Base-by-base conservation (phyloP, 345 rosid genomes). In the Erodium maritimum region DNA sequence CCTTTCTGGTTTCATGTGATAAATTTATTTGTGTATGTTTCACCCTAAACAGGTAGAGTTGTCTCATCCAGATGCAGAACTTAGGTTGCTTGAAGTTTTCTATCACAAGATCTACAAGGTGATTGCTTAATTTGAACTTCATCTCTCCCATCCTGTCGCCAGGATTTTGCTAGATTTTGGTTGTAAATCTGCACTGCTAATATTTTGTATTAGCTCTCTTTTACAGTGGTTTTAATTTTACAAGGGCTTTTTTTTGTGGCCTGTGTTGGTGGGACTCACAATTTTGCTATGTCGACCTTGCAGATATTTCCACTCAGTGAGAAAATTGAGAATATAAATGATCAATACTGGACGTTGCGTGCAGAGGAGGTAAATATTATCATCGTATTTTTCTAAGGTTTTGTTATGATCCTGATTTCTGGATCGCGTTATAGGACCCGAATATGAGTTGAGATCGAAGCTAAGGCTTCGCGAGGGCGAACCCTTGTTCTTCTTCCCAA, bases 41-140 rank as follows among this genome's bases (percentile, higher is more conserved):
- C 22, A 55, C 59, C 6, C 65, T 23, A 68, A 75, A 72, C 81
- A 90, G 99, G 99, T 87, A 48, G 97, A 87, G 59, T 69, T 93
- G 75, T 93, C 99, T 59, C 90, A 79, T 73, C 84, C 83, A 56
- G 79, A 80, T 78, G 96, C 95, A 61, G 97, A 93, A 73, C 87
- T 90, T 70, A 80, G 99, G 69, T 75, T 93, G 65, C 85, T 93
- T 57, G 96, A 93, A 81, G 95, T 90, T 20, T 93, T 90, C 76
- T 84, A 82, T 64, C 97, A 90, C 79, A 93, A 87, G 79, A 93
- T 93, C 60, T 93, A 85, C 54, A 93, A 93, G 94, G 99, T 90
- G 74, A 17, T 57, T 52, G 48, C 56, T 48, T 19, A 12, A 7
- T 42, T 42, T 10, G 17, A 42, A 42, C 8, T 54, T 57, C 46